Evolutionary conservation across 2,329 filamentous ascomycete genomes (phyloP).

Genomic region (Canariomyces notabilis): DNA sequence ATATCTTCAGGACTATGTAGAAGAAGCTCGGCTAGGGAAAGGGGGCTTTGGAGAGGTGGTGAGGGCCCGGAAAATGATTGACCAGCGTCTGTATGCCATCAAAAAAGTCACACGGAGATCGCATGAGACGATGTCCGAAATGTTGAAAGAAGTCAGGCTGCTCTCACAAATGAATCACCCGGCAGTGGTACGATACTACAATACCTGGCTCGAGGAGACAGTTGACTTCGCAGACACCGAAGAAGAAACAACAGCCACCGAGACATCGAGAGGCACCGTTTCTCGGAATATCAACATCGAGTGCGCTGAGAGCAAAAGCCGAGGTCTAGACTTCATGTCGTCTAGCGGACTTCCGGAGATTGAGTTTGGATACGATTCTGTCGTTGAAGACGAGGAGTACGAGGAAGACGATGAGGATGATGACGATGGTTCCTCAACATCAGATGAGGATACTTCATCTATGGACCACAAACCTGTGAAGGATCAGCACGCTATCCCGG

Average conservation of each 20-base stretch:
- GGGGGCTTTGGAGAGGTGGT: slow-evolving; percentile 96
- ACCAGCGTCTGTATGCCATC: slow-evolving; percentile 89
- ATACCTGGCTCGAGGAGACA: slow-evolving; percentile 85
- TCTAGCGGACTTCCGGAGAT: slow-evolving; percentile 73
- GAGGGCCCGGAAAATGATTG: slow-evolving; percentile 88
- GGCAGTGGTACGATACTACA: slow-evolving; percentile 81
- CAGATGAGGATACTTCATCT: slow-evolving; percentile 36
- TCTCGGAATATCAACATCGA: slow-evolving; percentile 44
- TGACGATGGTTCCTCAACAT: slow-evolving; percentile 38
- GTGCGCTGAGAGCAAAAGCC: slow-evolving; percentile 63
- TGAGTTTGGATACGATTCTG: slow-evolving; percentile 54
- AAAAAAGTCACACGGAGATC: slow-evolving; percentile 91
- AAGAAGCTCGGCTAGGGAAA: slow-evolving; percentile 82
- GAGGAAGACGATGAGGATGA: slow-evolving; percentile 33
- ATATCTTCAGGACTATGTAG: slow-evolving; percentile 84
- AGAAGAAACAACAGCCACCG: slow-evolving; percentile 37
- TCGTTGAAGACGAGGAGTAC: slow-evolving; percentile 27
- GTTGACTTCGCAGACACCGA: slow-evolving; percentile 50
- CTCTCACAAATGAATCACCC: slow-evolving; percentile 92
- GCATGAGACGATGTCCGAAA: slow-evolving; percentile 71
- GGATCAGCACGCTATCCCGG: slow-evolving; percentile 20
- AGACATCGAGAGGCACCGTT: slow-evolving; percentile 37
- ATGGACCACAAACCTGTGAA: slow-evolving; percentile 31
- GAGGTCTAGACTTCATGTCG: slow-evolving; percentile 89
- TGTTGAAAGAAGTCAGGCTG: slow-evolving; percentile 78